Conservation (phyloP, 73 alveolate genomes). For the Symbiodinium pilosum region DNA sequence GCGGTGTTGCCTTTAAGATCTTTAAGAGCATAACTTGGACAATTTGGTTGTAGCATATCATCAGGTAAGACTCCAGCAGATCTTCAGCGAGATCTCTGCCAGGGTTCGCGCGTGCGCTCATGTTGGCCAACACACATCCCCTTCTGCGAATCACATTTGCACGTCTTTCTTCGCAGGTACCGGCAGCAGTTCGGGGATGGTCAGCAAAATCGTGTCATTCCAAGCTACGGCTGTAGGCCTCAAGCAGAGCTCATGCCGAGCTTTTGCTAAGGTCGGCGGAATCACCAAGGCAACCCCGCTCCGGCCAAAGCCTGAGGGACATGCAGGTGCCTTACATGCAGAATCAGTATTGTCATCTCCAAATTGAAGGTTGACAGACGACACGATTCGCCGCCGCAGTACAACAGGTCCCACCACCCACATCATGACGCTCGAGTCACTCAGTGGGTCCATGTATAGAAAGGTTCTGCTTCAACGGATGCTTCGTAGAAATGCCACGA, state of each 20-base stretch:
- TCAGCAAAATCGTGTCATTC: background rate
- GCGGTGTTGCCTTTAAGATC: background rate
- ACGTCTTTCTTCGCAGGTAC: background rate
- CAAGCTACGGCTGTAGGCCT: background rate
- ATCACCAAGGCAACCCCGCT: background rate
- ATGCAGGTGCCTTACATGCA: too few species aligned
- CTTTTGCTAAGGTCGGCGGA: background rate
- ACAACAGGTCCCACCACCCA: background rate
- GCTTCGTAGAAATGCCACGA: background rate
- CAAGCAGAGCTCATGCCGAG: background rate
- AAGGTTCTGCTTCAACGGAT: too few species aligned
- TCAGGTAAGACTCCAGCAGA: slow-evolving; percentile 88
- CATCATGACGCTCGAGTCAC: background rate
- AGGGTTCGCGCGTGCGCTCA: slow-evolving; percentile 72
- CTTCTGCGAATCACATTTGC: background rate
- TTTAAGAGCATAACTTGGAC: too few species aligned
- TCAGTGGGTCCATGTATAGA: too few species aligned
- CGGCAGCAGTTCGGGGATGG: slow-evolving; percentile 54
- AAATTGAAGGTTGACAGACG: background rate
- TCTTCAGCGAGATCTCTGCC: slow-evolving; percentile 91
- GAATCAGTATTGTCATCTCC: too few species aligned
- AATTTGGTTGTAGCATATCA: too few species aligned
- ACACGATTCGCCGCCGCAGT: slow-evolving; percentile 12
- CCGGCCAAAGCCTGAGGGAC: background rate
- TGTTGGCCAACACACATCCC: background rate